A percentile compares a stretch with the other conserved stretches of the same genome.
These are phyloP conservation scores for Dalbergia cochinchinensis DNA, from an alignment of 306 rosid genomes.

Conservation along the genomic window DNA sequence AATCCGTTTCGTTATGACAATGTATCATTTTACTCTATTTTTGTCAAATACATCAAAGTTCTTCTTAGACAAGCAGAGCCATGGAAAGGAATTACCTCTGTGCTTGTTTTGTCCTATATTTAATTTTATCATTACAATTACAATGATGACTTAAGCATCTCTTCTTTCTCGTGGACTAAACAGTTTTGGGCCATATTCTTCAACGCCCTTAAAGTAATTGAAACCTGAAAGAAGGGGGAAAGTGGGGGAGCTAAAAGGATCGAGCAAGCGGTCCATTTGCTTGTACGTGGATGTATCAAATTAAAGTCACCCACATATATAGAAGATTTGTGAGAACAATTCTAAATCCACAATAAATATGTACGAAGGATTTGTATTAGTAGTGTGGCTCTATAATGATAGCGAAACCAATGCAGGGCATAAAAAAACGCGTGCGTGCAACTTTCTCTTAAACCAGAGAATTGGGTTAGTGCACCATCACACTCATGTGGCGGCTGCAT, in stretches of 20 bases:
- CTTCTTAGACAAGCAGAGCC: constrained; percentile 15
- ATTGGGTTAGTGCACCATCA: constrained; percentile 37
- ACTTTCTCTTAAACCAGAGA: constrained; percentile 24
- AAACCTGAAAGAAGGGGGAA: constrained; percentile 35
- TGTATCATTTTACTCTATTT: neutral
- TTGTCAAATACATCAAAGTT: neutral
- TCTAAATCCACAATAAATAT: constrained; percentile 41
- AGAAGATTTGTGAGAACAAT: constrained; percentile 21
- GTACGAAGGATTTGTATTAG: neutral
- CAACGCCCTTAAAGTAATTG: neutral
- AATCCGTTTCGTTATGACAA: constrained; percentile 1
- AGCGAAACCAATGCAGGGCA: neutral
- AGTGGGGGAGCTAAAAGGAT: neutral
- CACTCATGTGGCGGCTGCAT: constrained; percentile 16
- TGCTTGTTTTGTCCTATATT: constrained; percentile 38
- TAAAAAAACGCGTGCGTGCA: neutral
- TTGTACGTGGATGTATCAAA: constrained; percentile 43
- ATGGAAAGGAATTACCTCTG: constrained; percentile 8
- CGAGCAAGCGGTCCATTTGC: constrained; percentile 30
- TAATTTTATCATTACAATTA: neutral
- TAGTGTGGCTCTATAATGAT: constrained; percentile 28
- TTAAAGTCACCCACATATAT: constrained; percentile 30
- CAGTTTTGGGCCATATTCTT: constrained; percentile 7
- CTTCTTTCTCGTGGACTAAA: constrained; percentile 22
- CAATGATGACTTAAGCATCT: neutral